Conservation (phyloP, 1,284 basidiomycete genomes). For the Trichosporon asahii region DNA sequence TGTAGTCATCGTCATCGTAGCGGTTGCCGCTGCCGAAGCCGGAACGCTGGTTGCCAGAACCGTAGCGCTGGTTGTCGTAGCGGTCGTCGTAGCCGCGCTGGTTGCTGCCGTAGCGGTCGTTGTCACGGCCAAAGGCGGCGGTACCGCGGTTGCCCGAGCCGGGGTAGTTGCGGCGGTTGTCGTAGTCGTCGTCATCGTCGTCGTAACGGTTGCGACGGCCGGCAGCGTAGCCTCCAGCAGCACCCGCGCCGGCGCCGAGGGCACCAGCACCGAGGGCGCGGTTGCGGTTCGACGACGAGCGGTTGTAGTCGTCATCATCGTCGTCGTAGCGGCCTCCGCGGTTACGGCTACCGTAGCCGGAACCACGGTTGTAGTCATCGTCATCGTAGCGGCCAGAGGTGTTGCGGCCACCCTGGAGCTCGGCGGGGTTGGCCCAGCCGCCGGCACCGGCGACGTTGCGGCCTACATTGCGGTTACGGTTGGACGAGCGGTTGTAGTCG, state of each 20-base stretch:
- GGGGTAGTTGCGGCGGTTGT: slow-evolving; percentile 5
- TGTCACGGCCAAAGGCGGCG: neutral
- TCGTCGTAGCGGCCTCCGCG: neutral
- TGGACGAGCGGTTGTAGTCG: neutral
- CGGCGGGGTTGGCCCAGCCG: neutral
- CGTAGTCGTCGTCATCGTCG: slow-evolving; percentile 8
- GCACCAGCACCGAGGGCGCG: neutral
- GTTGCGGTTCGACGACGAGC: slow-evolving; percentile 3
- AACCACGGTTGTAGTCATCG: neutral
- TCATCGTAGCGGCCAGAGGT: neutral
- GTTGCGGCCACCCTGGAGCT: too few species aligned
- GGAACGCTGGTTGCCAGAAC: neutral
- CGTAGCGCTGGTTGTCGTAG: neutral
- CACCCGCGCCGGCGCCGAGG: neutral
- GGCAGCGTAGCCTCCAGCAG: neutral
- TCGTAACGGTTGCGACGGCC: neutral
- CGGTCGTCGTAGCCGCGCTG: neutral
- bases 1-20: slow-evolving; percentile 2
- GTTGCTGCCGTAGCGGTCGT: neutral
- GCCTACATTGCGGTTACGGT: neutral
- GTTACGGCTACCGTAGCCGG: neutral
- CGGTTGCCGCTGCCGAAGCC: neutral
- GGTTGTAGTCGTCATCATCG: neutral
- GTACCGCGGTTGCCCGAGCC: neutral
- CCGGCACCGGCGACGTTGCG: neutral